Percentiles rank a stretch among this genome's conserved stretches.
phyloP scores from a whole-genome alignment of 371 early-diverging fungal genomes.

The Syncephalastrum sp. region DNA sequence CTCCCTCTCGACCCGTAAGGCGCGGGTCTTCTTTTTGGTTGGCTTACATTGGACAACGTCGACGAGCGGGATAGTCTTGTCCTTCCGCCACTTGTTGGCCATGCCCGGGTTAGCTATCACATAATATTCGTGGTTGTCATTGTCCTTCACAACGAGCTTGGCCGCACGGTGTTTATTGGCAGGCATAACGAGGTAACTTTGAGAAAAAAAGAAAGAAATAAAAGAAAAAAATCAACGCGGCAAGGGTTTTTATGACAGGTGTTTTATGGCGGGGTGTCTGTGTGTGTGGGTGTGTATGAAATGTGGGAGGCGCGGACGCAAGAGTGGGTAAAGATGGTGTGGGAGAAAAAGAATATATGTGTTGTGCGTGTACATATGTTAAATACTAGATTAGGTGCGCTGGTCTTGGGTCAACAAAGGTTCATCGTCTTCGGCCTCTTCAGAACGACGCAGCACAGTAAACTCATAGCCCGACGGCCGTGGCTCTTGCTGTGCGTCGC shows the following conservation, averaged over 20 bases:
- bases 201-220: too few species aligned
- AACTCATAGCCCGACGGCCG: constrained; percentile 18
- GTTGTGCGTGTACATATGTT: too few species aligned
- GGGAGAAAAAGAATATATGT: too few species aligned
- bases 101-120: constrained; percentile 36
- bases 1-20: too few species aligned
- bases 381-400: neutral
- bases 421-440: constrained; percentile 24
- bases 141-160: constrained; percentile 32
- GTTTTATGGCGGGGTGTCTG: too few species aligned
- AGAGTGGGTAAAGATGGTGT: too few species aligned
- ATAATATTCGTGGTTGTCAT: constrained; percentile 36
- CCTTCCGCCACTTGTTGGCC: constrained; percentile 33
- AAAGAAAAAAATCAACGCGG: too few species aligned
- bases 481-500: neutral
- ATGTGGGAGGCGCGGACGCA: too few species aligned
- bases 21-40: neutral
- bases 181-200: too few species aligned
- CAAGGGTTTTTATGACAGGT: too few species aligned
- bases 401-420: constrained; percentile 10
- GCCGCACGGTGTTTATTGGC: constrained; percentile 8
- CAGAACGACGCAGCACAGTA: constrained; percentile 13
- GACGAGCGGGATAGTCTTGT: constrained; percentile 41
- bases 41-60: constrained; percentile 43
- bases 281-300: too few species aligned